These are phyloP conservation scores for Microbotryomycetes sp. DNA, from an alignment of 1,284 basidiomycete species.

Conservation along the genomic window DNA sequence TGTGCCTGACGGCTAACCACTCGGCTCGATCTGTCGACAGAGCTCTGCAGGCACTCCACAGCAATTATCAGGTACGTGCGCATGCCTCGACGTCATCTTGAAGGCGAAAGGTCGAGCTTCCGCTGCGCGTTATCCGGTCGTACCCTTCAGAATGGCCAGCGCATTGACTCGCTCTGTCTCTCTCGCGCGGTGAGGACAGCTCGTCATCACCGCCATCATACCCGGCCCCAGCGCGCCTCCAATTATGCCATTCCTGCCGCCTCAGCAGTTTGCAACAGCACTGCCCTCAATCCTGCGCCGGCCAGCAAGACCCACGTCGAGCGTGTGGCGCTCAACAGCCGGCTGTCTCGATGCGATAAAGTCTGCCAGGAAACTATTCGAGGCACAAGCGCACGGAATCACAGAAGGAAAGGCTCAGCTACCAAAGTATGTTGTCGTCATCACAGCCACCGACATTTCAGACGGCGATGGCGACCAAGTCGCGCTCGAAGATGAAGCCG, in stretches of 20 bases:
- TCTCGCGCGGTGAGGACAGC: constrained; percentile 4
- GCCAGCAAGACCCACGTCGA: constrained; percentile 18
- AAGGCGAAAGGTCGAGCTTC: too few species aligned
- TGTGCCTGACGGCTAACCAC: neutral
- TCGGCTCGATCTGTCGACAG: neutral
- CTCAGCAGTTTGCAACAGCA: constrained; percentile 20
- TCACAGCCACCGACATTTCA: constrained; percentile 24
- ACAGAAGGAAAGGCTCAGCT: constrained; percentile 9
- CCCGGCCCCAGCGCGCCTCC: constrained; percentile 19
- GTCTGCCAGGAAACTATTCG: constrained; percentile 16
- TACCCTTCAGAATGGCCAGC: too few species aligned
- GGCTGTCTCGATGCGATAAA: constrained; percentile 27
- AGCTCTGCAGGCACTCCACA: constrained; percentile 14
- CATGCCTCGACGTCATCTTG: too few species aligned
- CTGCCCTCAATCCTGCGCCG: constrained; percentile 19
- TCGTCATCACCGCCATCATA: constrained; percentile 21
- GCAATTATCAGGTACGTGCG: constrained; percentile 10
- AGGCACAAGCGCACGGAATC: constrained; percentile 4
- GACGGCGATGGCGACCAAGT: constrained; percentile 18
- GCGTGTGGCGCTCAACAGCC: constrained; percentile 21
- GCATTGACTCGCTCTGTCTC: neutral
- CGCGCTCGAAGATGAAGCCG: constrained; percentile 23
- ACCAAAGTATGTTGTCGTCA: constrained; percentile 29
- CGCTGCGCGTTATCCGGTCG: too few species aligned
- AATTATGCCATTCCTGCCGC: constrained; percentile 25